phyloP scores from a whole-genome alignment of 2,329 filamentous ascomycete species.

The Tolypocladium pustulatum region DNA sequence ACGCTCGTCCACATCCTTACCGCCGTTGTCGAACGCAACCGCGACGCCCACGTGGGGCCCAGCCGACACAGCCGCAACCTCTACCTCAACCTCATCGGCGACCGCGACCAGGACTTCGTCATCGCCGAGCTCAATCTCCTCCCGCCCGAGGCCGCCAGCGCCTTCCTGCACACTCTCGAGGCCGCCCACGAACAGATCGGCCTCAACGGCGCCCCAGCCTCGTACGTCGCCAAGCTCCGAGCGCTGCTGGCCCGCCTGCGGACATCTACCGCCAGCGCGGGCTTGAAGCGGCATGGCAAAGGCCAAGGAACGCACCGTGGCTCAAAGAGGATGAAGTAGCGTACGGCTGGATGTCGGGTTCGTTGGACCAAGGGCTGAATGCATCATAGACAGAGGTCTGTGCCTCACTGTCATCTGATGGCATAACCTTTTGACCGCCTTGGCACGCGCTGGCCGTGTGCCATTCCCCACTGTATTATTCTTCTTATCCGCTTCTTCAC shows the following conservation, averaged over 20 bases:
- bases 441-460: neutral
- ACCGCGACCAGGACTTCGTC: slow-evolving; percentile 31
- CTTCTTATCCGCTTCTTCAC: neutral
- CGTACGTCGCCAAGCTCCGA: slow-evolving; percentile 25
- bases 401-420: neutral
- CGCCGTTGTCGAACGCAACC: slow-evolving; percentile 29
- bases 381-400: neutral
- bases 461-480: neutral
- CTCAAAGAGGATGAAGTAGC: slow-evolving; percentile 24
- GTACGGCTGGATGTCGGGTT: neutral
- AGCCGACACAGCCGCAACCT: slow-evolving; percentile 29
- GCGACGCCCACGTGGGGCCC: slow-evolving; percentile 20
- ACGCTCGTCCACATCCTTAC: slow-evolving; percentile 37
- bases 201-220: slow-evolving; percentile 19
- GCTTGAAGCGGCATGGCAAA: slow-evolving; percentile 20
- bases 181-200: slow-evolving; percentile 20
- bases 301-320: slow-evolving; percentile 14
- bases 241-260: slow-evolving; percentile 19
- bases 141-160: slow-evolving; percentile 29
- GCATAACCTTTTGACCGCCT: neutral
- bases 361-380: neutral
- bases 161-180: slow-evolving; percentile 29
- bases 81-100: slow-evolving; percentile 36
- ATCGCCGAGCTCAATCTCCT: slow-evolving; percentile 31
- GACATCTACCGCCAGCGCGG: slow-evolving; percentile 12